Evolutionary conservation across 345 rosid species (phyloP).

Genomic region (Citrus inodora): DNA sequence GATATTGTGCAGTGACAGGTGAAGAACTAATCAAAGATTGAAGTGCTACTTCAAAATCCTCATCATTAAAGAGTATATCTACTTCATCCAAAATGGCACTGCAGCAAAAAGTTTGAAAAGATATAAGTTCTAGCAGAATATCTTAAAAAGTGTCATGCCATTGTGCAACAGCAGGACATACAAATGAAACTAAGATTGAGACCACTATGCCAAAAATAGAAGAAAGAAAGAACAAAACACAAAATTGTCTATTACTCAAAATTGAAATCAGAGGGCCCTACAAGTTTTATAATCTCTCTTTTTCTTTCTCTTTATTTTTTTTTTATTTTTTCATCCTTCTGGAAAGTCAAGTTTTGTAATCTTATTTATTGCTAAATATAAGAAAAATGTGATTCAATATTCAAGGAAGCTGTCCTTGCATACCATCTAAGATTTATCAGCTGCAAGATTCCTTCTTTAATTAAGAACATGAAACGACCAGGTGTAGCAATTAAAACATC

Average conservation of each 20-base stretch:
- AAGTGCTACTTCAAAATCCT: slow-evolving; percentile 72
- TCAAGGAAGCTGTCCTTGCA: slow-evolving; percentile 5
- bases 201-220: background rate
- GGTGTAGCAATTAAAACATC: slow-evolving; percentile 91
- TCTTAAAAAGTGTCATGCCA: background rate
- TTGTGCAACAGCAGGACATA: no score
- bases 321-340: no score
- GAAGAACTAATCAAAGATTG: slow-evolving; percentile 67
- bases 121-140: background rate
- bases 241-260: background rate
- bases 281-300: background rate
- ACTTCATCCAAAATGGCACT: slow-evolving; percentile 89
- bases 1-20: slow-evolving; percentile 68
- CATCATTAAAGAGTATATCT: slow-evolving; percentile 77
- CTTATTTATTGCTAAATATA: slow-evolving; percentile 1
- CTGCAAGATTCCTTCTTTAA: slow-evolving; percentile 68
- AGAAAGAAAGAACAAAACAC: background rate
- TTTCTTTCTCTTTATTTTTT: no score
- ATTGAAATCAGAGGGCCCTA: background rate
- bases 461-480: slow-evolving; percentile 85
- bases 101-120: slow-evolving; percentile 26
- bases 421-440: slow-evolving; percentile 74
- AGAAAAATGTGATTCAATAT: background rate
- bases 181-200: background rate
- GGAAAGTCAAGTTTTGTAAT: no score